Base-by-base conservation (phyloP, 73 alveolate genomes). In the Diophrys appendiculata region DNA sequence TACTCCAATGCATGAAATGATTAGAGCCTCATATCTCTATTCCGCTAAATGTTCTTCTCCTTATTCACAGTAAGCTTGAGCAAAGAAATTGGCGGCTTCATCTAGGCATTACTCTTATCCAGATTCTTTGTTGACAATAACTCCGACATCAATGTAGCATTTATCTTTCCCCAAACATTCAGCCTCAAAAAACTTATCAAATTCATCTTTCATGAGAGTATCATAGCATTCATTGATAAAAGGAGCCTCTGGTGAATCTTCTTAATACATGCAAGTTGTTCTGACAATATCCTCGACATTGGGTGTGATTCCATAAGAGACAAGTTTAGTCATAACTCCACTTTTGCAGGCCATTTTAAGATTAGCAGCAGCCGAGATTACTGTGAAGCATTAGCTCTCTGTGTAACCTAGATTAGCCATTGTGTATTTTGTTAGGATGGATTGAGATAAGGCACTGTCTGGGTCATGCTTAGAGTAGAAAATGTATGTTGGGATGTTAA, bases 71-170 rank as follows among this genome's bases (percentile, higher is more conserved):
- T 1, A 70, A 24, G 29, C 68, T 34, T 78, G 54, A 1, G 69
- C 87, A 34, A 68, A 69, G 80, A 78, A 78, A 3, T 18, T 13
- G 2, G 87, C 80, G 23, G 68, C 69, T 23, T 68, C 81, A 26
- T 65, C 24, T 18, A 54, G 22, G 65, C 80, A 69, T 1, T 11
- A 24, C 28, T 29, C 33, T 3, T 69, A 23, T 2, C 52, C 35
- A 8, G 73, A 30, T 5, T 43, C 18, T 18, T 43, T 43, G 60
- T 43, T 43, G 60, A 43, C 60, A 5, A 43, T 18, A 43, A 11
- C 60, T 11, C 60, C 60, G n/a, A 43, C 60, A 43, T 43, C 18
- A 18, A 43, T 43, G 60, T 11, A 43, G 18, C 60, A 43, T 18
- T 43, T 18, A 5, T 43, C n/a, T 43, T 43, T 43, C n/a, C 60